Evolutionary conservation across 148 eudicot species (phyloP).

Genomic region (Drosera capensis): DNA sequence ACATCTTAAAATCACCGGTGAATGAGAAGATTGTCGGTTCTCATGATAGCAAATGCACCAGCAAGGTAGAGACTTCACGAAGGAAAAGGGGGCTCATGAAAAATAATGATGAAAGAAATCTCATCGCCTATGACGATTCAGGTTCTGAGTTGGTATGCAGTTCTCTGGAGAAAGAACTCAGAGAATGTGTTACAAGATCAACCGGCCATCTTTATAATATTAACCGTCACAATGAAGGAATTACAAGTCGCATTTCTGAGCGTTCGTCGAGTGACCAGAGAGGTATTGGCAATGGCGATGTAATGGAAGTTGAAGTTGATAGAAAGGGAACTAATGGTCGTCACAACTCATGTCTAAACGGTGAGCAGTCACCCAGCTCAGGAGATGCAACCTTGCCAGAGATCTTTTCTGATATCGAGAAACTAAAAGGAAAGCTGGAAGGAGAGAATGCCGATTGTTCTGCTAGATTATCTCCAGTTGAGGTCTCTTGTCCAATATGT

Average conservation of each 20-base stretch:
- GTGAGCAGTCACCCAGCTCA: constrained; percentile 10
- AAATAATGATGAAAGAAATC: constrained; percentile 16
- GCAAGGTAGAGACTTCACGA: constrained; percentile 22
- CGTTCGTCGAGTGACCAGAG: no score
- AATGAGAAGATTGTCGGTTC: constrained; percentile 16
- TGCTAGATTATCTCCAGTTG: constrained; percentile 16
- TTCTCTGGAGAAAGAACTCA: constrained; percentile 9
- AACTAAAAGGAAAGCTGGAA: constrained; percentile 5
- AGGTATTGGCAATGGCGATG: no score
- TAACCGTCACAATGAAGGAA: no score
- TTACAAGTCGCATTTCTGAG: no score
- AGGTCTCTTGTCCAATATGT: constrained; percentile 79
- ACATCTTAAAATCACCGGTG: constrained; percentile 6
- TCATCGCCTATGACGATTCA: constrained; percentile 7
- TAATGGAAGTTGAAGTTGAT: constrained; percentile 10
- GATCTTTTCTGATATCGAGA: constrained; percentile 7
- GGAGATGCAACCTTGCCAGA: constrained; percentile 10
- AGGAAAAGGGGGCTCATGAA: constrained; percentile 40
- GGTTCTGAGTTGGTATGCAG: constrained; percentile 11
- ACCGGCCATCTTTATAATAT: no score
- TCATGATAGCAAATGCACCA: constrained; percentile 6
- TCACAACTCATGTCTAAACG: constrained; percentile 8
- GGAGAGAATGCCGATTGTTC: constrained; percentile 8
- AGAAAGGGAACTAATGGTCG: constrained; percentile 5
- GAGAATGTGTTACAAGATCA: constrained; percentile 8